phyloP scores from a whole-genome alignment of 192 early-diverging fungal species.

The Dissophora globulifera region DNA sequence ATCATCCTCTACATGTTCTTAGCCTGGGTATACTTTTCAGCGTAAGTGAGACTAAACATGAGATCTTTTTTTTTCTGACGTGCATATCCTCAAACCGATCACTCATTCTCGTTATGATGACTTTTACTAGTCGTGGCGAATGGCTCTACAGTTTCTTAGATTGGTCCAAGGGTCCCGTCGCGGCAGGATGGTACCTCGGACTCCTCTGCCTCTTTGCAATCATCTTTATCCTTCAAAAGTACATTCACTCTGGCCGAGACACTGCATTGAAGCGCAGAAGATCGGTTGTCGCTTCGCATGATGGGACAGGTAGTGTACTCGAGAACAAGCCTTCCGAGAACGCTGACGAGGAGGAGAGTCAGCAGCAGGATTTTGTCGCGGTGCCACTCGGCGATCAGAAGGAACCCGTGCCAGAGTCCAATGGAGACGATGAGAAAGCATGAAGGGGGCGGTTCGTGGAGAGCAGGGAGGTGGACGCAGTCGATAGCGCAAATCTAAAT shows the following conservation, averaged over 20 bases:
- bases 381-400: background rate
- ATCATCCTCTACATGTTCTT: conserved; percentile 52
- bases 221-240: conserved; percentile 35
- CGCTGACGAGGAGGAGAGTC: conserved; percentile 1
- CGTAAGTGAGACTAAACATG: conserved; percentile 16
- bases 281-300: conserved; percentile 8
- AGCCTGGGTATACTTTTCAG: conserved; percentile 50
- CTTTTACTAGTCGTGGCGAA: conserved; percentile 21
- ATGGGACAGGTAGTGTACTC: conserved; percentile 10
- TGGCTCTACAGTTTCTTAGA: conserved; percentile 52
- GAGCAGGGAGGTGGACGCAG: background rate
- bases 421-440: background rate
- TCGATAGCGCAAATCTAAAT: background rate
- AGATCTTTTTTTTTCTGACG: background rate
- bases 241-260: conserved; percentile 40
- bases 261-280: conserved; percentile 4
- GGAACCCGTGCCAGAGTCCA: background rate
- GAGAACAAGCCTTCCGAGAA: background rate
- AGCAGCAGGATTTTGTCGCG: background rate
- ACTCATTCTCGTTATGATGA: background rate
- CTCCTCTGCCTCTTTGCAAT: conserved; percentile 27
- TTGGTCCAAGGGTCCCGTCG: conserved; percentile 36
- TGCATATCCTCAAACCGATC: background rate
- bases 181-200: conserved; percentile 40
- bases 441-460: background rate